Percentiles rank a stretch among this genome's conserved stretches.
Evolutionary conservation across 2,329 filamentous ascomycete species (phyloP).

Genomic region (Colletotrichum tofieldiae): DNA sequence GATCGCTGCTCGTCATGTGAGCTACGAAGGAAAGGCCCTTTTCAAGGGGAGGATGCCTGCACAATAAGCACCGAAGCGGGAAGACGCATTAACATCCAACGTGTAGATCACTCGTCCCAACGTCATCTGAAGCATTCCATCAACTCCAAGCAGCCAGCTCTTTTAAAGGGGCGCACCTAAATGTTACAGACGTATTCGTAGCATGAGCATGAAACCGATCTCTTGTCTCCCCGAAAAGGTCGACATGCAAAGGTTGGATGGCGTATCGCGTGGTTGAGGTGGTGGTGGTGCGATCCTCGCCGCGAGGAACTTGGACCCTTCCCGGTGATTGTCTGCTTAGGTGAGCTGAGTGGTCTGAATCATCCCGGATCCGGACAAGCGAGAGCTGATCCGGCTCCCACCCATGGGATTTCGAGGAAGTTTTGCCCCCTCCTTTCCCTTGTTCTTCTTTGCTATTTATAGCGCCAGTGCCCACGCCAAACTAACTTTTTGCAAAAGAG

Average conservation of each 20-base stretch:
- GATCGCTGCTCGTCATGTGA: constrained; percentile 18
- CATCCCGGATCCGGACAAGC: constrained; percentile 23
- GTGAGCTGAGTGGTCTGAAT: constrained; percentile 23
- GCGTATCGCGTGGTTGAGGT: constrained; percentile 4
- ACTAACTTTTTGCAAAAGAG: constrained; percentile 17
- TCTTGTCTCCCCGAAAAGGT: neutral
- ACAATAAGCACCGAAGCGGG: constrained; percentile 5
- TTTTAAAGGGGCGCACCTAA: neutral
- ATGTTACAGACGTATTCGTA: neutral
- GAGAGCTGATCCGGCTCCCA: constrained; percentile 25
- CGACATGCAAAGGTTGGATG: constrained; percentile 17
- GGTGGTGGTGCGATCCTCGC: constrained; percentile 2
- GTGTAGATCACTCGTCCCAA: constrained; percentile 15
- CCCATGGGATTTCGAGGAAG: constrained; percentile 13
- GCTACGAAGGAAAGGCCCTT: neutral
- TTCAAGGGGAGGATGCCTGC: neutral
- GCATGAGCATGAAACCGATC: constrained; percentile 1
- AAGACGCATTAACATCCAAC: neutral
- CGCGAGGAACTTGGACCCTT: neutral
- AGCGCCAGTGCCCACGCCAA: constrained; percentile 19
- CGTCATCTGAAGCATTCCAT: constrained; percentile 3
- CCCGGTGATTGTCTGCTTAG: constrained; percentile 20
- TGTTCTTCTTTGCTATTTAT: constrained; percentile 23
- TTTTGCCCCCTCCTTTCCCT: constrained; percentile 2
- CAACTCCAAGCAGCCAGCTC: neutral